Evolutionary conservation across 1,139 yeast species (phyloP).

Genomic region (Pichia sp.): DNA sequence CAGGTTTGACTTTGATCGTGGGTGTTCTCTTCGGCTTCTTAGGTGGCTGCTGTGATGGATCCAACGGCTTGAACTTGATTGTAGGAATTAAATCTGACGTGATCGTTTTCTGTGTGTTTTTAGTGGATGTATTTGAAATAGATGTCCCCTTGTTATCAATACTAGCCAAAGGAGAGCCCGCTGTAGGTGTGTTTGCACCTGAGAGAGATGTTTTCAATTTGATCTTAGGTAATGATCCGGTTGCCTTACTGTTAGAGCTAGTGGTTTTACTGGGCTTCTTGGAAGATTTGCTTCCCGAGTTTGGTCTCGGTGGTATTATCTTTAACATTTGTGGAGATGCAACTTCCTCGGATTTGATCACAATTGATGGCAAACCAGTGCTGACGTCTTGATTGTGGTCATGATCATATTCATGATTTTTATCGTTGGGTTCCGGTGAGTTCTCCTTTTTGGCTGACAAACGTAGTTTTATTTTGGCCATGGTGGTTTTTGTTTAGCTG

Average conservation of each 20-base stretch:
- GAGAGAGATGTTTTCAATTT: slow-evolving; percentile 24
- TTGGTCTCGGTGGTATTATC: too few species aligned
- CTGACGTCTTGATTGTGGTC: too few species aligned
- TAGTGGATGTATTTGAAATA: slow-evolving; percentile 11
- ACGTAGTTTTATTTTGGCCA: slow-evolving; percentile 17
- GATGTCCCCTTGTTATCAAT: too few species aligned
- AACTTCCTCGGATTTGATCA: too few species aligned
- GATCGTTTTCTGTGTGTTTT: slow-evolving; percentile 23
- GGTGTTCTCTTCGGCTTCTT: slow-evolving; percentile 41
- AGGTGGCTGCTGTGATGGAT: slow-evolving; percentile 2
- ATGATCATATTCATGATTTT: not conserved
- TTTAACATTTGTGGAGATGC: too few species aligned
- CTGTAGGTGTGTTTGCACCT: not conserved
- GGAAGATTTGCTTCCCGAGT: too few species aligned
- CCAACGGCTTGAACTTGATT: slow-evolving; percentile 21
- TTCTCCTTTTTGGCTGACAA: slow-evolving; percentile 6
- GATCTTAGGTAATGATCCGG: slow-evolving; percentile 22
- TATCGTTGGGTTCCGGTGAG: not conserved
- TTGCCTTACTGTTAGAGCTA: not conserved
- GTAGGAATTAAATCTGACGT: slow-evolving; percentile 13
- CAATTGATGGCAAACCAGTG: too few species aligned
- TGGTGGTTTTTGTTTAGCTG: not conserved
- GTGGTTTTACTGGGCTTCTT: not conserved
- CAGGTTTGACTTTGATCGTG: slow-evolving; percentile 71
- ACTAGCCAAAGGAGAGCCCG: too few species aligned